Evolutionary conservation across 108 stramenopile species (phyloP).

Genomic region (Fragilariopsis cylindrus): DNA sequence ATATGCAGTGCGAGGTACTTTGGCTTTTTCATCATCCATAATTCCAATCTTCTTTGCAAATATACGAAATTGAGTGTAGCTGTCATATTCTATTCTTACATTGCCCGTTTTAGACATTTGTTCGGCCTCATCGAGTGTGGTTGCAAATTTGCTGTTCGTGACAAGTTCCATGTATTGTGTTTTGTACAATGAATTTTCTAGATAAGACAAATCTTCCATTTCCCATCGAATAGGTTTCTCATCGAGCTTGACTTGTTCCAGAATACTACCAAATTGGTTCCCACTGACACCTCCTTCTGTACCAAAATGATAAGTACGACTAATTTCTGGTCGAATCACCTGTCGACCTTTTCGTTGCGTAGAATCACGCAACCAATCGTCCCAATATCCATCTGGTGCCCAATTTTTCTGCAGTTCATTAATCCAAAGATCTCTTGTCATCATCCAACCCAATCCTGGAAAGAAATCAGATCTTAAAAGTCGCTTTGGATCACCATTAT

Average conservation of each 20-base stretch:
- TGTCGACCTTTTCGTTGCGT: conserved; percentile 76
- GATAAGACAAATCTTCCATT: conserved; percentile 61
- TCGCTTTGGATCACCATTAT: conserved; percentile 36
- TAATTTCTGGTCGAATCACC: conserved; percentile 81
- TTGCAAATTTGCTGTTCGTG: conserved; percentile 32
- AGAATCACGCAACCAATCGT: conserved; percentile 95
- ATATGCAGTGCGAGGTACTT: conserved; percentile 89
- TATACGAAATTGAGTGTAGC: conserved; percentile 43
- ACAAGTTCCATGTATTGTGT: conserved; percentile 50
- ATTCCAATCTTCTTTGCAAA: conserved; percentile 65
- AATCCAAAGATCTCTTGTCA: conserved; percentile 77
- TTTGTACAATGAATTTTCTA: conserved; percentile 48
- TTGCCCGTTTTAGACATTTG: conserved; percentile 34
- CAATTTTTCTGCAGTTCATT: conserved; percentile 61
- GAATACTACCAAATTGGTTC: conserved; percentile 51
- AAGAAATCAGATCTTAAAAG: conserved; percentile 91
- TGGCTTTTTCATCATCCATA: conserved; percentile 91
- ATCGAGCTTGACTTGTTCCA: conserved; percentile 63
- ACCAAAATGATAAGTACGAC: conserved; percentile 89
- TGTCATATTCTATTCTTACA: conserved; percentile 53
- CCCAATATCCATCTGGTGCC: conserved; percentile 77
- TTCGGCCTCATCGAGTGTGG: conserved; percentile 46
- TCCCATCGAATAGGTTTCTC: conserved; percentile 62
- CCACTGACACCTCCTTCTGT: conserved; percentile 58
- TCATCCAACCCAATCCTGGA: conserved; percentile 96